A percentile compares a stretch with the other conserved stretches of the same genome.
Evolutionary conservation across 2,329 filamentous ascomycete genomes (phyloP).

Genomic region (Aureobasidium melanogenum): DNA sequence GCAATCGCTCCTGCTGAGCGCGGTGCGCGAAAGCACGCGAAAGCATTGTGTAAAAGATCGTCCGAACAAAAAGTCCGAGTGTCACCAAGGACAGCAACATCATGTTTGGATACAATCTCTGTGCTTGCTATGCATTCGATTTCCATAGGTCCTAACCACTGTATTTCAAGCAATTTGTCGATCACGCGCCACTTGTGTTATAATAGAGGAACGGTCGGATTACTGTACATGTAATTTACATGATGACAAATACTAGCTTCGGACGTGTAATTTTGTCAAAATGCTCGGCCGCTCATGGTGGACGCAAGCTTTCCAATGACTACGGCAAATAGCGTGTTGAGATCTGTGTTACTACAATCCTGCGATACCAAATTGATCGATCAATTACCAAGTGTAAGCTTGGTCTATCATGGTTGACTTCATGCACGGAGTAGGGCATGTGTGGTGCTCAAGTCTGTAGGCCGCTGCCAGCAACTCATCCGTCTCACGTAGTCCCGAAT

Average conservation of each 20-base stretch:
- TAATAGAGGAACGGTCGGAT: not conserved
- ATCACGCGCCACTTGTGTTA: not conserved
- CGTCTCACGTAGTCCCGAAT: not conserved
- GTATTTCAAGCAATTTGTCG: not conserved
- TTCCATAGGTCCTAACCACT: not conserved
- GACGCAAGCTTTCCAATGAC: not conserved
- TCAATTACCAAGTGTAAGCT: not conserved
- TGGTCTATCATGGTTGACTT: not conserved
- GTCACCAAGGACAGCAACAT: not conserved
- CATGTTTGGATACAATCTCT: not conserved
- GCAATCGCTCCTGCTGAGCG: not conserved
- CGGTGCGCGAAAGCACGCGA: not conserved
- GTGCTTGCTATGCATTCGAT: not conserved
- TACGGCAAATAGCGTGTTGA: not conserved
- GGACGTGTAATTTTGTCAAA: not conserved
- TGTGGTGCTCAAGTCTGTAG: not conserved
- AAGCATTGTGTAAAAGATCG: slow-evolving; percentile 1
- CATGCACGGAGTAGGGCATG: not conserved
- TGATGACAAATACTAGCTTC: not conserved
- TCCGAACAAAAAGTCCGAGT: not conserved
- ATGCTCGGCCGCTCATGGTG: not conserved
- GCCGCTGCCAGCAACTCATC: not conserved
- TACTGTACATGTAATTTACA: not conserved
- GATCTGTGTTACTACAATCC: not conserved
- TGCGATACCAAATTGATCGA: not conserved